Evolutionary conservation across 2,329 filamentous ascomycete genomes (phyloP), one percentile per base, ranked within the genome.

Genomic region (Aureobasidium sp.): DNA sequence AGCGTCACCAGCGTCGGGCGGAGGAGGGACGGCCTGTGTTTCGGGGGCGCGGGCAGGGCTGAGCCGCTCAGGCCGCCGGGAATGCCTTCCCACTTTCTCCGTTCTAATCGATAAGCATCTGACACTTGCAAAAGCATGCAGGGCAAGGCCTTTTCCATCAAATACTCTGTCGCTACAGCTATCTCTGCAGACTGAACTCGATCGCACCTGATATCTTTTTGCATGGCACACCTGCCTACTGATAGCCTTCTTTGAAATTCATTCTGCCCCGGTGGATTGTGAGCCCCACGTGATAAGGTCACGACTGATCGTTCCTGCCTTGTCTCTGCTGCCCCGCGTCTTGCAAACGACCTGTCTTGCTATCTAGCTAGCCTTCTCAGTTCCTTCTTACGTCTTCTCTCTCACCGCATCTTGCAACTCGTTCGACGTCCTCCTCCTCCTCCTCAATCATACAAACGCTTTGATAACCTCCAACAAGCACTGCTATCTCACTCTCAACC

Each of bases 271-370:
- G n/a, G 58, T 48, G 56, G 29, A 36, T 23, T 29, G 42, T 20
- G 16, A 31, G 54, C 45, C 25, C 38, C 59, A 53, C 48, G 59
- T 53, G 48, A 53, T 62, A 23, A 11, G 45, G 45, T 51, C 31
- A 61, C 55, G 58, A 40, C 58, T 47, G 23, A 50, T 43, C 45
- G 58, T 27, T 53, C 55, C 42, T 45, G 42, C 55, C 55, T 59
- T 29, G 55, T 59, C 42, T 47, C 29, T 40, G 45, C 38, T 62
- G 47, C 59, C 59, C 59, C 59, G 59, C 58, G 31, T 61, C 36
- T n/a, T 18, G n/a, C 47, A 42, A 62, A 47, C 47, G 36, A 53
- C 47, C 33, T 50, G 43, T 50, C 43, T 61, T 29, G 45, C 50
- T 50, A 60, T n/a, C 42, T 45, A 25, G 43, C 38, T 16, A 40